These are phyloP conservation scores for Ambrosia trifida DNA, from an alignment of 129 eudicot species.

Conservation along the genomic window DNA sequence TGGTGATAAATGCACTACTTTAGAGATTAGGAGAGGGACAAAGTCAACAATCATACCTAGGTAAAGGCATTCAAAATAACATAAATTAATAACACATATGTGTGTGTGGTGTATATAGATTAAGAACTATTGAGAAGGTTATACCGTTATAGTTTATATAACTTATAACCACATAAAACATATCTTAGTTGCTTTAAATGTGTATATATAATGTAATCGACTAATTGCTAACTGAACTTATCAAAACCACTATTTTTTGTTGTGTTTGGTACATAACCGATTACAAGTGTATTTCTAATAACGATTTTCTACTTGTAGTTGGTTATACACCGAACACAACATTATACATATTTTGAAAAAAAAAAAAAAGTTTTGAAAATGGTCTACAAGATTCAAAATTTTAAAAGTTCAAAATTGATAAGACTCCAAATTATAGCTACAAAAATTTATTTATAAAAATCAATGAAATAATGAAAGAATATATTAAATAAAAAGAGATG, in stretches of 20 bases:
- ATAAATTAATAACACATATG: background rate
- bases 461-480: background rate
- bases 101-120: background rate
- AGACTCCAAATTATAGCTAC: background rate
- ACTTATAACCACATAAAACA: conserved; percentile 3
- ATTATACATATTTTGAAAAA: too few relatives aligned
- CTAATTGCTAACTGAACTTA: too few relatives aligned
- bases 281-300: too few relatives aligned
- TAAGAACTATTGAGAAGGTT: background rate
- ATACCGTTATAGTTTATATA: too few relatives aligned
- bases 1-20: conserved; percentile 21
- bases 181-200: too few relatives aligned
- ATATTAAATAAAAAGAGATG: conserved; percentile 7
- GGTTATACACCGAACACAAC: too few relatives aligned
- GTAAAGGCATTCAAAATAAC: conserved; percentile 33
- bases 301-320: too few relatives aligned
- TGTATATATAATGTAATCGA: too few relatives aligned
- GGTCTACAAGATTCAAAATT: background rate
- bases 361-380: too few relatives aligned
- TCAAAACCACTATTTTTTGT: too few relatives aligned
- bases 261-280: too few relatives aligned
- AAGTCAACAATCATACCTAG: conserved; percentile 37
- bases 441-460: conserved; percentile 11
- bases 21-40: conserved; percentile 19
- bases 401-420: background rate